Evolutionary conservation across 306 rosid genomes (phyloP).

Genomic region (Adenanthera pavonina): DNA sequence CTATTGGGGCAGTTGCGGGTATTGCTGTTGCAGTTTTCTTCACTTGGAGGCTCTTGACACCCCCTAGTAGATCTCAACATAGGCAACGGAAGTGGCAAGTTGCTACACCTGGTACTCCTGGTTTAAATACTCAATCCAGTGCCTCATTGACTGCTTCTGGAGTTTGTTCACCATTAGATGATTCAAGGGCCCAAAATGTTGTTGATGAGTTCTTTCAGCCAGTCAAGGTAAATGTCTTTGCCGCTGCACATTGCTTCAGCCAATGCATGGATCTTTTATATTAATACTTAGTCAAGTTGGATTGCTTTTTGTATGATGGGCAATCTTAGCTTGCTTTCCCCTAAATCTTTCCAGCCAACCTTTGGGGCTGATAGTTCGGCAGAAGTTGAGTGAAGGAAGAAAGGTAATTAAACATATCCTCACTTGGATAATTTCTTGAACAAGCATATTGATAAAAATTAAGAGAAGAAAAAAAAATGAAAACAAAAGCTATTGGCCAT

Average conservation of each 20-base stretch:
- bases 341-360: slow-evolving; percentile 68
- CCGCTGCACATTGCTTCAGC: slow-evolving; percentile 13
- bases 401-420: slow-evolving; percentile 61
- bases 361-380: slow-evolving; percentile 91
- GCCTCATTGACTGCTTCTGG: slow-evolving; percentile 48
- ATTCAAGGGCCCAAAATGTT: slow-evolving; percentile 69
- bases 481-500: neutral
- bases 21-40: slow-evolving; percentile 84
- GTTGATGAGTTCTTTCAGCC: slow-evolving; percentile 81
- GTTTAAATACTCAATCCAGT: slow-evolving; percentile 52
- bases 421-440: slow-evolving; percentile 7
- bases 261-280: slow-evolving; percentile 10
- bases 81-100: slow-evolving; percentile 84
- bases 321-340: slow-evolving; percentile 39
- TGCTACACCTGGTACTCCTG: slow-evolving; percentile 66
- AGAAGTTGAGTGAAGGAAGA: slow-evolving; percentile 94
- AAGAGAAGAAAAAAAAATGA: neutral
- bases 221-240: slow-evolving; percentile 58
- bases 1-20: slow-evolving; percentile 90
- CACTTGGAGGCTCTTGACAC: slow-evolving; percentile 89
- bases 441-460: neutral
- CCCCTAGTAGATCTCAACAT: slow-evolving; percentile 64
- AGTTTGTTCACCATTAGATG: slow-evolving; percentile 57
- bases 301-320: slow-evolving; percentile 29
- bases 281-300: neutral